phyloP scores from a whole-genome alignment of 2,329 filamentous ascomycete genomes.

The Thelonectria rubi region DNA sequence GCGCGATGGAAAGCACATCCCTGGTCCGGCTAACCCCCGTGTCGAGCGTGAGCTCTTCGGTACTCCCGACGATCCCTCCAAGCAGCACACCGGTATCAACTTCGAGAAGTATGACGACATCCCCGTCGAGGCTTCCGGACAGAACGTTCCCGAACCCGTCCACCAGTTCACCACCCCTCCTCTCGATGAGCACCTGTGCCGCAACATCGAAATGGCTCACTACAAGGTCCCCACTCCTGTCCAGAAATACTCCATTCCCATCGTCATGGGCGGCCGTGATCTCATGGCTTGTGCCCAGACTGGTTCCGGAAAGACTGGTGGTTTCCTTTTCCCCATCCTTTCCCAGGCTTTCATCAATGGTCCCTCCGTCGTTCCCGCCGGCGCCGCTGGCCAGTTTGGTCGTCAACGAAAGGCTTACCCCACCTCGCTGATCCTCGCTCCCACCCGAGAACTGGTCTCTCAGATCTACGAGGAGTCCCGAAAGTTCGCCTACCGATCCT shows the following conservation, averaged over 20 bases:
- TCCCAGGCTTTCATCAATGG: conserved; percentile 96
- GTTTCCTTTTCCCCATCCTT: conserved; percentile 98
- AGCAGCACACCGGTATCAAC: conserved; percentile 99
- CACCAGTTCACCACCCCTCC: conserved; percentile 92
- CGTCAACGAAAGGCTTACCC: conserved; percentile 98
- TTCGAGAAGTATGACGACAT: conserved; percentile 99
- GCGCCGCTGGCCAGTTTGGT: conserved; percentile 76
- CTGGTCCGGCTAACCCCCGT: conserved; percentile 87
- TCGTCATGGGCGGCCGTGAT: conserved; percentile 97
- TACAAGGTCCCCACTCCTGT: conserved; percentile 98
- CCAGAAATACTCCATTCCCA: conserved; percentile 99
- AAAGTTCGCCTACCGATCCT: conserved; percentile 98
- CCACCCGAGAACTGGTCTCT: conserved; percentile 97
- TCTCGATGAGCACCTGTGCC: conserved; percentile 90
- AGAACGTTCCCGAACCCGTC: conserved; percentile 91
- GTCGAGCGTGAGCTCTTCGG: conserved; percentile 97
- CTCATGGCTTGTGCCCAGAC: conserved; percentile 99
- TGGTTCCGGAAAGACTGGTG: conserved; percentile 99
- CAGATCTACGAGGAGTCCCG: conserved; percentile 98
- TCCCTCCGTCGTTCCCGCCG: conserved; percentile 74
- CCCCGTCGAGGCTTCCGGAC: conserved; percentile 94
- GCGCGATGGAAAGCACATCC: conserved; percentile 95
- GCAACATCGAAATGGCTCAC: conserved; percentile 91
- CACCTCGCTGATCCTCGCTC: conserved; percentile 93
- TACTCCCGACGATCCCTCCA: conserved; percentile 86